Evolutionary conservation across 441 rosid genomes (phyloP), one percentile per base, ranked within the genome.

Genomic region (Pelargonium citronellum): DNA sequence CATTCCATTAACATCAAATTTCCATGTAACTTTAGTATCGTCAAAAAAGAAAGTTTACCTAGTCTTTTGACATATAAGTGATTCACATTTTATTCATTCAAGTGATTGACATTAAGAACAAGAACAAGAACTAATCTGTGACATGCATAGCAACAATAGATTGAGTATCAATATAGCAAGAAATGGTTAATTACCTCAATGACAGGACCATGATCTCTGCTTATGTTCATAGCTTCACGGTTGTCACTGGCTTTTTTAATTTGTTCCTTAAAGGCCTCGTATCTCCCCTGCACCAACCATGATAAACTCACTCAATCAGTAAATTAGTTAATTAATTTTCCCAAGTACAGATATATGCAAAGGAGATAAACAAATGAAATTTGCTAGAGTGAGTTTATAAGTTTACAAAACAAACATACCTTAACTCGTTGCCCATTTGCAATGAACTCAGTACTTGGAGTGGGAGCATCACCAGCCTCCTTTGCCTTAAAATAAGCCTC

Each of bases 401-500:
- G 27, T 12, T 37, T 5, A 20, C 39, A 39, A n/a, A 7, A 63
- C 11, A 65, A 47, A 15, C 58, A 51, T 51, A 51, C 58, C 15
- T 51, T 51, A 51, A 51, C 15, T 51, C 58, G 19, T n/a, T 51
- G 19, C 5, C 17, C 3, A 16, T 51, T 17, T 51, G 15, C 58
- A 51, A 5, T 51, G 58, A 51, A 51, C 19, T 51, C 58, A 17
- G 58, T n/a, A n/a, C 58, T 12, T 15, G 4, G 55, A 13, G 17
- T 22, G 0, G 24, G 24, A 22, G 24, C 24, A 22, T 22, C 58
- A 51, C 15, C 19, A n/a, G 4, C 47, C 49, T 49, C 60, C 11
- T 30, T 17, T 7, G 37, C 74, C 44, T 76, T 70, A 63, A 88
- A 88, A 71, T 73, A 85, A 15, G 73, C 84, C 75, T 79, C 69